Evolutionary conservation across 2,329 filamentous ascomycete species (phyloP).

Genomic region (Tolypocladium sp.): DNA sequence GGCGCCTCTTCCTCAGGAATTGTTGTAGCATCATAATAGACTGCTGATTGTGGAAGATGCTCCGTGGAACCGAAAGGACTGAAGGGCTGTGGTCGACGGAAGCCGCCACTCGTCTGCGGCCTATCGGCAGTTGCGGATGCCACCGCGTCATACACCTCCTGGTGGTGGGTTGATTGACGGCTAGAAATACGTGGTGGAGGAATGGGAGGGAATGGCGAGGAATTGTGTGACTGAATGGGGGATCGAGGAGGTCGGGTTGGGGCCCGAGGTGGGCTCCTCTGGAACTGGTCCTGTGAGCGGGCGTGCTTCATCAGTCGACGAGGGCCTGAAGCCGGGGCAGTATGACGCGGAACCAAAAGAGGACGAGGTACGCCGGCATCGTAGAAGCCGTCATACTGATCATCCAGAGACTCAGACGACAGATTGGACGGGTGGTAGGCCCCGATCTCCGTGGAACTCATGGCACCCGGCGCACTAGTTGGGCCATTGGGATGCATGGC

Average conservation of each 20-base stretch:
- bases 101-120: conserved; percentile 33
- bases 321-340: conserved; percentile 13
- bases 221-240: conserved; percentile 23
- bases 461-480: neutral
- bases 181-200: conserved; percentile 48
- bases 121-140: conserved; percentile 27
- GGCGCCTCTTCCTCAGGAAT: conserved; percentile 7
- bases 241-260: conserved; percentile 33
- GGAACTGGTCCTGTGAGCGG: conserved; percentile 41
- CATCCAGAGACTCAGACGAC: conserved; percentile 23
- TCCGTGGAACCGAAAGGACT: conserved; percentile 14
- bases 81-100: conserved; percentile 36
- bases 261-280: conserved; percentile 37
- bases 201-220: conserved; percentile 27
- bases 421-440: neutral
- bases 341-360: conserved; percentile 9
- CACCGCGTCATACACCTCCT: conserved; percentile 27
- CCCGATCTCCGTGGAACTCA: neutral
- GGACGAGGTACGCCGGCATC: conserved; percentile 4
- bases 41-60: conserved; percentile 1
- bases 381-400: neutral
- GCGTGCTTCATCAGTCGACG: conserved; percentile 31
- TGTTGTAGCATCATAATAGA: neutral
- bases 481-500: neutral
- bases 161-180: conserved; percentile 38